These are phyloP conservation scores for Pinus tabuliformis DNA, from an alignment of 75 land plant species.

Conservation along the genomic window DNA sequence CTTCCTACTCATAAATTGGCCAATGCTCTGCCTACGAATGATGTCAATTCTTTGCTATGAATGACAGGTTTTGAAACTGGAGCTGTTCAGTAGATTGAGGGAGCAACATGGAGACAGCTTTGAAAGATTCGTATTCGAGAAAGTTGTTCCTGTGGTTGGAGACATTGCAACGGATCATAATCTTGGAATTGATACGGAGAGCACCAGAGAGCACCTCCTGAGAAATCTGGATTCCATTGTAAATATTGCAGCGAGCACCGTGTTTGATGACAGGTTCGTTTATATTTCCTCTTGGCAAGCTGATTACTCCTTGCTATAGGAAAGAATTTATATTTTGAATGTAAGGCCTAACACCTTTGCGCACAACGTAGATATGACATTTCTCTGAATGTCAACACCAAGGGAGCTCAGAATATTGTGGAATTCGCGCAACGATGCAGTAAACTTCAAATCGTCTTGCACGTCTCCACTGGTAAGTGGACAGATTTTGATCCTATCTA, in stretches of 20 bases:
- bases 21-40: neutral
- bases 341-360: neutral
- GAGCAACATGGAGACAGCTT: conserved; percentile 18
- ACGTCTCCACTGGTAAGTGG: conserved; percentile 57
- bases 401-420: conserved; percentile 42
- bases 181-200: conserved; percentile 19
- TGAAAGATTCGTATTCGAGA: conserved; percentile 27
- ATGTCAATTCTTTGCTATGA: neutral
- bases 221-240: conserved; percentile 22
- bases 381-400: conserved; percentile 46
- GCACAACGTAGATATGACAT: conserved; percentile 38
- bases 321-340: neutral
- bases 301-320: neutral
- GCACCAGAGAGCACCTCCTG: conserved; percentile 3
- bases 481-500: no score
- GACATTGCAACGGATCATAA: conserved; percentile 22
- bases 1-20: neutral
- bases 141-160: conserved; percentile 44
- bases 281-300: neutral
- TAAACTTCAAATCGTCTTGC: conserved; percentile 31
- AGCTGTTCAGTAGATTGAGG: conserved; percentile 33
- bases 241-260: conserved; percentile 35
- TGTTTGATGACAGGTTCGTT: conserved; percentile 27
- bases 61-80: conserved; percentile 32
- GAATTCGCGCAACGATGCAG: conserved; percentile 36